Evolutionary conservation across 108 stramenopile species (phyloP), one percentile per base, ranked within the genome.

Genomic region (Thalassiosira profunda): DNA sequence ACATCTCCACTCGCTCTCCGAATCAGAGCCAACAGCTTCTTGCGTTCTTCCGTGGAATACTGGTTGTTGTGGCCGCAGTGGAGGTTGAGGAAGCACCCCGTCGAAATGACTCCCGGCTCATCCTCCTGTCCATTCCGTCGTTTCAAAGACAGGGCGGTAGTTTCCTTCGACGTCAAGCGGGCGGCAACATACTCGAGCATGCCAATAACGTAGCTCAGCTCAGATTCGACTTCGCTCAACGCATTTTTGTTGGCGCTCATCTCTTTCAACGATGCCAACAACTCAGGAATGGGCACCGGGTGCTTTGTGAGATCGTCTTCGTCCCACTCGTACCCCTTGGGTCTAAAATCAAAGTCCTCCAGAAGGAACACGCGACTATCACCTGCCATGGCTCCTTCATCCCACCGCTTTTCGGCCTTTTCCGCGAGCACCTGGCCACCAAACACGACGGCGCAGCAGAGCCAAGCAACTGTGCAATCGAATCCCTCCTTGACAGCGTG

Each of bases 41-140:
- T 60, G 14, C 87, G 77, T 60, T 95, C 94, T 28, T 71, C 77
- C 5, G 49, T 47, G 5, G 88, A 86, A 63, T 86, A 95, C 14
- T 85, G 88, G 75, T 83, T 88, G 44, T 95, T 95, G 76, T 95
- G 94, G 3, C 94, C 94, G 73, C 94, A 95, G 26, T 89, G 84
- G 4, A 95, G 73, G 49, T 91, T 91, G 35, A 92, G 55, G 58
- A 91, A 95, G 11, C 72, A 82, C 35, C 94, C 82, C n/a, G 71
- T 67, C 11, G 78, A 67, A 31, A 58, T 61, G 7, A 53, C 12
- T 11, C 40, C 88, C 4, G 74, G 57, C n/a, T 62, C 35, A 7
- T 66, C 64, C 24, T 36, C 54, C 2, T 44, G 23, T 17, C 54
- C 47, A 34, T 43, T 68, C 21, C 76, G 25, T 41, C 67, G 47